These are phyloP conservation scores for Pelargonium myrrhifolium DNA, from an alignment of 441 rosid genomes.

Conservation along the genomic window DNA sequence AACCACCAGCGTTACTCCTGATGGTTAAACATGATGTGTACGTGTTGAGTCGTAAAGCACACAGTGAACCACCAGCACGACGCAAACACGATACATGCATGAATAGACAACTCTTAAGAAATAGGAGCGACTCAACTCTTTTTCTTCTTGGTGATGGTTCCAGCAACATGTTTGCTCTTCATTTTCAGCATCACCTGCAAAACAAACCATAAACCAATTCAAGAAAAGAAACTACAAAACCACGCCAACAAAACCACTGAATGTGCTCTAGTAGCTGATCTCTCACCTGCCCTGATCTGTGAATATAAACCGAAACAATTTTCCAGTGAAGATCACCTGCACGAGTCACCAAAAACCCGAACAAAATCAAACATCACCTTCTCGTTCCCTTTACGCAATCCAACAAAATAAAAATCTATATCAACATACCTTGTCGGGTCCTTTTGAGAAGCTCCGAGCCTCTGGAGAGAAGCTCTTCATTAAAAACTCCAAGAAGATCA, in stretches of 20 bases:
- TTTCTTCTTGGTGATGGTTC: constrained; percentile 95
- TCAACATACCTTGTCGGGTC: constrained; percentile 48
- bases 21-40: no score
- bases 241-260: constrained; percentile 28
- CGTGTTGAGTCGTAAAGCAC: no score
- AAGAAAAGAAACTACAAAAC: neutral
- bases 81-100: no score
- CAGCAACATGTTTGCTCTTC: constrained; percentile 91
- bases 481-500: constrained; percentile 68
- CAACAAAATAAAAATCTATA: neutral
- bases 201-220: constrained; percentile 24
- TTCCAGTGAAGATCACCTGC: constrained; percentile 94
- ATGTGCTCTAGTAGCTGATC: constrained; percentile 23
- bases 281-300: constrained; percentile 73
- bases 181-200: constrained; percentile 78
- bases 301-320: constrained; percentile 72
- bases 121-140: constrained; percentile 51
- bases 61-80: no score
- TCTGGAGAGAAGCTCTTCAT: constrained; percentile 77
- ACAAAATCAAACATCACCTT: neutral
- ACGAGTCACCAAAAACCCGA: neutral
- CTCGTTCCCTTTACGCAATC: neutral
- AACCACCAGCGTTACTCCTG: no score
- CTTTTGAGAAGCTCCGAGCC: constrained; percentile 88
- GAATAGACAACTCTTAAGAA: no score